A percentile compares a stretch with the other conserved stretches of the same genome.
These are phyloP conservation scores for Xylaria longipes DNA, from an alignment of 495 filamentous ascomycete species.

Conservation along the genomic window DNA sequence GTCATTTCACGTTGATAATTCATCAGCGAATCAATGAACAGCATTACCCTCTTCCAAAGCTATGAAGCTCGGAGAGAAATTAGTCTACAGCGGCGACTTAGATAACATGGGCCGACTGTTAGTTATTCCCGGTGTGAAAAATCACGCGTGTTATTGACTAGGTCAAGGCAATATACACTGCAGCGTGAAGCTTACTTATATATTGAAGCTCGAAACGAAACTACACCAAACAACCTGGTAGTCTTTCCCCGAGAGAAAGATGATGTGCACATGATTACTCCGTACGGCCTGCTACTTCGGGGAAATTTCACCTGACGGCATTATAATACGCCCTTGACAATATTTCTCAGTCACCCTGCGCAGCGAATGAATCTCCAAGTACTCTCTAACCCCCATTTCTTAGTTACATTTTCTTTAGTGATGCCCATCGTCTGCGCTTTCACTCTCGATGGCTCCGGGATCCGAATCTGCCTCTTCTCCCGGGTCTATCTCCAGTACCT, in stretches of 20 bases:
- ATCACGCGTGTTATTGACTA: not conserved
- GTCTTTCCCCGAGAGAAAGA: not conserved
- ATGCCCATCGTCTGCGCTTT: not conserved
- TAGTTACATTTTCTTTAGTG: not conserved
- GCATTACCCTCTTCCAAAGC: not conserved
- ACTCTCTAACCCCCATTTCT: not conserved
- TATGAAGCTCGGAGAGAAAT: not conserved
- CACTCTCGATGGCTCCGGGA: not conserved
- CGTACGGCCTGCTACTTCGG: not conserved
- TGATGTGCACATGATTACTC: not conserved
- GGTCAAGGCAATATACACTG: not conserved
- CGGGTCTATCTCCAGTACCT: not conserved
- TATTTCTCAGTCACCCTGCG: not conserved
- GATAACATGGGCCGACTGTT: not conserved
- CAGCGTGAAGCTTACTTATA: not conserved
- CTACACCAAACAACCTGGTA: not conserved
- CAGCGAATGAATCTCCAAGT: not conserved
- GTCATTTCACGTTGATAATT: not conserved
- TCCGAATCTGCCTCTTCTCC: not conserved
- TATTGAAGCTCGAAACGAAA: slow-evolving; percentile 14
- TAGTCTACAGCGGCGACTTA: not conserved
- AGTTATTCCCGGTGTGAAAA: not conserved
- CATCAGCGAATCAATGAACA: not conserved
- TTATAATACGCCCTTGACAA: not conserved
- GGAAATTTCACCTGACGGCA: not conserved